phyloP scores from a whole-genome alignment of 352 stramenopile species.

The Albugo candida region DNA sequence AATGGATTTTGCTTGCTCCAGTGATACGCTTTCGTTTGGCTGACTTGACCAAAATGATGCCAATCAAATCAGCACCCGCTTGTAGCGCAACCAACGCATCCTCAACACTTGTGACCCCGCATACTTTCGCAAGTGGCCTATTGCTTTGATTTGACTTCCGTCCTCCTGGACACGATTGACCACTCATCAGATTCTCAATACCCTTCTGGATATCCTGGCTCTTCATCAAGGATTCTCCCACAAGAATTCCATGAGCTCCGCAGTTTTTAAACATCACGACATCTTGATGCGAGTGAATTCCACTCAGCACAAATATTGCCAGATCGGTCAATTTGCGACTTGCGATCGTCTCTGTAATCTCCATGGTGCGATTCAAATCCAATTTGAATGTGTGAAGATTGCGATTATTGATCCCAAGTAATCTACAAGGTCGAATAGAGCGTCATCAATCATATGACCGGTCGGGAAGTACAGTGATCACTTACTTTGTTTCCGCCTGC shows the following conservation, averaged over 20 bases:
- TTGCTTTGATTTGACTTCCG: constrained; percentile 1
- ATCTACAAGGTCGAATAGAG: constrained; percentile 10
- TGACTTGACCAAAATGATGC: constrained; percentile 90
- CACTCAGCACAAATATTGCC: constrained; percentile 87
- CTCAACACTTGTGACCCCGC: constrained; percentile 86
- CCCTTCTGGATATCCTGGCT: constrained; percentile 72
- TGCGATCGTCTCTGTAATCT: constrained; percentile 71
- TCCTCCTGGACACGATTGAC: constrained; percentile 3
- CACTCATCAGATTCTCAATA: constrained; percentile 63
- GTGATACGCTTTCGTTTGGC: constrained; percentile 76
- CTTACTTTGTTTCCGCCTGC: constrained; percentile 56
- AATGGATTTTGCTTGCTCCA: constrained; percentile 79
- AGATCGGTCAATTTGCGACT: constrained; percentile 49
- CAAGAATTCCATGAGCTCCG: constrained; percentile 78
- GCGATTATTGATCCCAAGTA: constrained; percentile 98
- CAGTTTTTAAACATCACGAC: constrained; percentile 83
- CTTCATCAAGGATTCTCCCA: constrained; percentile 97
- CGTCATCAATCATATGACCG: neutral
- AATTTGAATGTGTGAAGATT: constrained; percentile 97
- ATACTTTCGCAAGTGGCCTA: constrained; percentile 82
- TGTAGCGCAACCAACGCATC: constrained; percentile 84
- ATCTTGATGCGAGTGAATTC: constrained; percentile 87
- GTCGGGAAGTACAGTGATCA: neutral
- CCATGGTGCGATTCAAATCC: constrained; percentile 88
- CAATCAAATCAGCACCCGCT: constrained; percentile 90